Conservation (phyloP, 768 basidiomycete species). For the Kwoniella bestiolae region DNA sequence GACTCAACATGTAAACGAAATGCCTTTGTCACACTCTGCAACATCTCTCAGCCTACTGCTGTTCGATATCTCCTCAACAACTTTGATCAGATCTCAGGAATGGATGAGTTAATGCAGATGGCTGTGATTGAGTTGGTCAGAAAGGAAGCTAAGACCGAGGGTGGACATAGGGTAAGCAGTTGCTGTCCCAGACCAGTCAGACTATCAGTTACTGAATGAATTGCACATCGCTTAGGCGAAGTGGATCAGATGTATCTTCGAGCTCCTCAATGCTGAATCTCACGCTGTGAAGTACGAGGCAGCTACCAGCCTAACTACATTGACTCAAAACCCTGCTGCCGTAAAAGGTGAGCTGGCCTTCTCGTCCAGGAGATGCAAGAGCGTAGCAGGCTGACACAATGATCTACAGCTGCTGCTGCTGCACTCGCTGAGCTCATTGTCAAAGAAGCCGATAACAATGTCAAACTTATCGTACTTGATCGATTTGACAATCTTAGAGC, state of each 20-base stretch:
- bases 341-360: constrained; percentile 90
- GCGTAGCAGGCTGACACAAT: background rate
- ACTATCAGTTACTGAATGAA: background rate
- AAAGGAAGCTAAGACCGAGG: constrained; percentile 83
- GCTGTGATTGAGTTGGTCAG: constrained; percentile 91
- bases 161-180: constrained; percentile 72
- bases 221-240: constrained; percentile 65
- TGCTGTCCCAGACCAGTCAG: too few species aligned
- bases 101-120: constrained; percentile 96
- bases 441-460: constrained; percentile 98
- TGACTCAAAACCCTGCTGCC: constrained; percentile 94
- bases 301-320: constrained; percentile 86
- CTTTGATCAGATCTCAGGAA: constrained; percentile 75
- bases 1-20: constrained; percentile 97
- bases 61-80: constrained; percentile 87
- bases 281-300: constrained; percentile 98
- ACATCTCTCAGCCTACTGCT: constrained; percentile 78
- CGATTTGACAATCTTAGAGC: constrained; percentile 79
- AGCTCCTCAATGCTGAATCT: constrained; percentile 83
- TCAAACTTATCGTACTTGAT: constrained; percentile 95
- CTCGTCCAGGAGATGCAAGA: too few species aligned
- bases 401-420: constrained; percentile 81
- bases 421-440: constrained; percentile 84
- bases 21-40: constrained; percentile 90
- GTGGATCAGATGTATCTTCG: constrained; percentile 92